Evolutionary conservation across 208 protist genomes (phyloP).

Genomic region (Trypanosoma lewisi): DNA sequence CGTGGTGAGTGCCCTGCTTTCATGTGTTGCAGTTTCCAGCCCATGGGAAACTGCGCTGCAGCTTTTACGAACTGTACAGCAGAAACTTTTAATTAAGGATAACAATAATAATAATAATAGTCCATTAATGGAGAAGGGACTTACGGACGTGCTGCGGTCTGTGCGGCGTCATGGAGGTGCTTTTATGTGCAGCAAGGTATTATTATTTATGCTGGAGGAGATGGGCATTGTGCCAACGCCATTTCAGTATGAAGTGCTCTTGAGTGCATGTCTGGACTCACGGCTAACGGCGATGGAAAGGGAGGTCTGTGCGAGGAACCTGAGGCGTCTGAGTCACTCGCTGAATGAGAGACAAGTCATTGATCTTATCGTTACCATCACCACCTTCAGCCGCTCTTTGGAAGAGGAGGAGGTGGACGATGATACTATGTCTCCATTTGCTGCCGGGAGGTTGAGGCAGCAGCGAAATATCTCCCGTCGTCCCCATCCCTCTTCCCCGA

Average conservation of each 20-base stretch:
- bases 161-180: constrained; percentile 11
- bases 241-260: constrained; percentile 16
- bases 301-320: constrained; percentile 16
- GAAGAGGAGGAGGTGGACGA: background rate
- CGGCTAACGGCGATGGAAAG: constrained; percentile 15
- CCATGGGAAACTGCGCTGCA: constrained; percentile 19
- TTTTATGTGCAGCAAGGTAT: constrained; percentile 21
- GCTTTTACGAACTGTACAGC: constrained; percentile 2
- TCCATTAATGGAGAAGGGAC: constrained; percentile 3
- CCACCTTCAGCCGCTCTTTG: background rate
- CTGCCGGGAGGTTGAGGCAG: background rate
- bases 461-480: background rate
- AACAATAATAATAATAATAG: too few species aligned
- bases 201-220: constrained; percentile 22
- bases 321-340: constrained; percentile 20
- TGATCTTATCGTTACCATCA: constrained; percentile 22
- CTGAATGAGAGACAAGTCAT: constrained; percentile 23
- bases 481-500: background rate
- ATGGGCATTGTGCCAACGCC: constrained; percentile 20
- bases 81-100: background rate
- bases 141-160: constrained; percentile 23
- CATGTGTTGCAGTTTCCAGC: constrained; percentile 19
- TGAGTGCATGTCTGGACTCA: constrained; percentile 9
- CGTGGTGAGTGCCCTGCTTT: constrained; percentile 18
- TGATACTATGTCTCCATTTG: background rate